Percentiles rank a stretch among this genome's conserved stretches.
Conservation (phyloP, 768 basidiomycete genomes). For the Tricholomella constricta region DNA sequence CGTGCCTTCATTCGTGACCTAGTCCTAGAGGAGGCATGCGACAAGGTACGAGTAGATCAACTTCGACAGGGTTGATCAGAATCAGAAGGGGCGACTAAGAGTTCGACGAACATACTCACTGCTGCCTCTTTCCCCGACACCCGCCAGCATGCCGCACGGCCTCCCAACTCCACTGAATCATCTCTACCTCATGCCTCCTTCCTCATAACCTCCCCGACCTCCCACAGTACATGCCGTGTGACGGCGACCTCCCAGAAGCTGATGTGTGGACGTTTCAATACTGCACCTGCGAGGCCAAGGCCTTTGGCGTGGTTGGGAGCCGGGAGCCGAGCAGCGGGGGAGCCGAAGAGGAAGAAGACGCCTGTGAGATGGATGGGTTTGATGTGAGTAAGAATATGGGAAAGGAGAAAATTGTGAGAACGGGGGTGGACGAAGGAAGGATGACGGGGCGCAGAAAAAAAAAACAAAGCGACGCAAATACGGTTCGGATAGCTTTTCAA, state of each 20-base stretch:
- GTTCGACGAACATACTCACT: conserved; percentile 29
- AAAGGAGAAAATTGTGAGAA: too few relatives aligned
- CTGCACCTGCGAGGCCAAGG: conserved; percentile 61
- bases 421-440: too few relatives aligned
- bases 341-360: conserved; percentile 92
- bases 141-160: conserved; percentile 62
- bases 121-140: conserved; percentile 75
- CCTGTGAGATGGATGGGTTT: too few relatives aligned
- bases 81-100: not conserved
- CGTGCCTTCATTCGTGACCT: conserved; percentile 19
- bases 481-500: conserved; percentile 78
- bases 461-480: conserved; percentile 30
- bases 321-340: conserved; percentile 74
- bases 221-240: conserved; percentile 73
- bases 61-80: conserved; percentile 54
- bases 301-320: conserved; percentile 77
- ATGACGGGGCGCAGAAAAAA: too few relatives aligned
- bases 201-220: conserved; percentile 38
- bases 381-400: not conserved
- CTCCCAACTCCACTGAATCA: too few relatives aligned
- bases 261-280: conserved; percentile 77
- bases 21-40: conserved; percentile 67
- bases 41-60: conserved; percentile 75
- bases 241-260: conserved; percentile 89
- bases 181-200: conserved; percentile 4